phyloP scores from a whole-genome alignment of 805 yeast species.

The Monosporozyma yasuniensis region DNA sequence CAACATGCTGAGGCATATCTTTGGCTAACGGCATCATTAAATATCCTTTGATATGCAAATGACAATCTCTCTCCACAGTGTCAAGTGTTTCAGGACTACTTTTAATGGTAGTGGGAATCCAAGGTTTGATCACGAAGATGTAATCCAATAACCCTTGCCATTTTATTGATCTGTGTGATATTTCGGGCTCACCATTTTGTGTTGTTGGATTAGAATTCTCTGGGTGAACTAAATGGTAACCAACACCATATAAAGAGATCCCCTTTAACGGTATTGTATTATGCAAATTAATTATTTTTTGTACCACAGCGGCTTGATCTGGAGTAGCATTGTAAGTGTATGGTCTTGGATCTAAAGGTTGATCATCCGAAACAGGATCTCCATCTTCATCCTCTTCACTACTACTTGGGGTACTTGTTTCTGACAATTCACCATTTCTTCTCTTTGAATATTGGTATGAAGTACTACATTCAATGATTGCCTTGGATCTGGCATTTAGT shows the following conservation, averaged over 20 bases:
- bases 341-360: constrained; percentile 55
- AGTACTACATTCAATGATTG: constrained; percentile 51
- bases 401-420: constrained; percentile 9
- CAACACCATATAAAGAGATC: constrained; percentile 61
- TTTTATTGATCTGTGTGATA: constrained; percentile 84
- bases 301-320: constrained; percentile 38
- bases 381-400: constrained; percentile 36
- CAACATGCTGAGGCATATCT: constrained; percentile 78
- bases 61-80: constrained; percentile 31
- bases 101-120: constrained; percentile 29
- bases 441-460: constrained; percentile 44
- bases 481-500: constrained; percentile 41
- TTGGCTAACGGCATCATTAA: constrained; percentile 58
- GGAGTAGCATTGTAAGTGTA: constrained; percentile 36
- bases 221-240: constrained; percentile 54
- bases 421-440: constrained; percentile 45
- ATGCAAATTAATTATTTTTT: constrained; percentile 44
- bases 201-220: constrained; percentile 53
- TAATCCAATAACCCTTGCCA: constrained; percentile 88
- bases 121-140: constrained; percentile 50
- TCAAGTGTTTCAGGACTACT: constrained; percentile 13
- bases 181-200: constrained; percentile 58
- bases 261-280: constrained; percentile 50
- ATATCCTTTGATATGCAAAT: constrained; percentile 41
- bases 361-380: constrained; percentile 27